phyloP scores from a whole-genome alignment of 2,329 filamentous ascomycete species.

The Nigrograna mackinnonii region DNA sequence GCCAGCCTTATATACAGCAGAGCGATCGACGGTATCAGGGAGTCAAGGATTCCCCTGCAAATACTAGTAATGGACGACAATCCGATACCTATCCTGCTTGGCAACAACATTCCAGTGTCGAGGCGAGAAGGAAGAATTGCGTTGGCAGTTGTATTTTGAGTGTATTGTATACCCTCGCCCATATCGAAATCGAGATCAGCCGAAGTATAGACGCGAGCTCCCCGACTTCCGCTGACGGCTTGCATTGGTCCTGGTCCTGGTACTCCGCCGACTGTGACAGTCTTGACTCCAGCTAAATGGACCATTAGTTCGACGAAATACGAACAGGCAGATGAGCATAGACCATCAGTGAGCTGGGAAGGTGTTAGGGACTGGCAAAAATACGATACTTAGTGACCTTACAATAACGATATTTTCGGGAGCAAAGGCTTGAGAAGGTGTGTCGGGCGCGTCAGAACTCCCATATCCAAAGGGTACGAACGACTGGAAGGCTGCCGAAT shows the following conservation, averaged over 20 bases:
- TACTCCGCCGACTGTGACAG: conserved; percentile 60
- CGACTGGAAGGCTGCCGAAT: conserved; percentile 14
- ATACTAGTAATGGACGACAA: too few relatives aligned
- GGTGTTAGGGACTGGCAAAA: conserved; percentile 3
- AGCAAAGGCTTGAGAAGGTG: too few relatives aligned
- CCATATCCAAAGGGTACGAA: too few relatives aligned
- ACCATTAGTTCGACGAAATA: conserved; percentile 55
- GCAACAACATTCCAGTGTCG: not conserved
- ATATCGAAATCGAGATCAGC: conserved; percentile 37
- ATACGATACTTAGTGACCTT: not conserved
- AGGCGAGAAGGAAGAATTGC: not conserved
- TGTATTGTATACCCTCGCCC: not conserved
- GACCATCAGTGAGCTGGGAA: conserved; percentile 56
- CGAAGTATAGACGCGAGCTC: conserved; percentile 40
- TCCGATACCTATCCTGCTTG: too few relatives aligned
- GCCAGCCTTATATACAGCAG: too few relatives aligned
- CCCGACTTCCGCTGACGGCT: conserved; percentile 63
- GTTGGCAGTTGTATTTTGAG: not conserved
- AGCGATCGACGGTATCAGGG: too few relatives aligned
- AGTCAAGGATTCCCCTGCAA: too few relatives aligned
- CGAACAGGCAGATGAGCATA: conserved; percentile 60
- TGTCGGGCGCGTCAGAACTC: too few relatives aligned
- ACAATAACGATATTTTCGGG: conserved; percentile 6
- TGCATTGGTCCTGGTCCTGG: conserved; percentile 59
- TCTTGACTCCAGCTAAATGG: conserved; percentile 54